These are phyloP conservation scores for Spirogloea muscicola DNA, from an alignment of 139 green algal species.

Conservation along the genomic window DNA sequence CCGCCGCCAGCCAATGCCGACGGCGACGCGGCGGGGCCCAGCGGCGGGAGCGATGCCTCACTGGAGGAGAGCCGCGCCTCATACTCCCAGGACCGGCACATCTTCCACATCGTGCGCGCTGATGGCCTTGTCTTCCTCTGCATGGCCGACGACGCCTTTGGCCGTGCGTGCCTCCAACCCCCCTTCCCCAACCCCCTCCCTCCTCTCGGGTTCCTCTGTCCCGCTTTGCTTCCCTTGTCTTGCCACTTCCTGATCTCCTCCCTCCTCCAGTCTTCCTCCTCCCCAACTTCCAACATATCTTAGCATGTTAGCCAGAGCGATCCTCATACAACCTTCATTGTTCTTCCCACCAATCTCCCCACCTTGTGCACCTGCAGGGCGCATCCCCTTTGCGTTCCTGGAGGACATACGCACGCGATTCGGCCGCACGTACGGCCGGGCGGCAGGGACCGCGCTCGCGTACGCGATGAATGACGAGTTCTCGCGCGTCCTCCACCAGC, in stretches of 20 bases:
- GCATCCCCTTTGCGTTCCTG: constrained; percentile 85
- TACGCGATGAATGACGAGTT: constrained; percentile 87
- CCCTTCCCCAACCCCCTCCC: not conserved
- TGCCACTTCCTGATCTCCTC: not conserved
- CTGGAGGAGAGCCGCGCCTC: constrained; percentile 71
- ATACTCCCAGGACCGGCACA: constrained; percentile 76
- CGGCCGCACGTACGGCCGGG: constrained; percentile 55
- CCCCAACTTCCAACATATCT: not conserved
- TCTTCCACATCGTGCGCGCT: constrained; percentile 79
- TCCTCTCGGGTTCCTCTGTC: not conserved
- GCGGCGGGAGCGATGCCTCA: too few relatives aligned
- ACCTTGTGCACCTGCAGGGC: too few relatives aligned
- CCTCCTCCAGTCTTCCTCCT: too few relatives aligned
- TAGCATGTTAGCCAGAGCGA: not conserved
- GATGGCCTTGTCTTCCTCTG: constrained; percentile 78
- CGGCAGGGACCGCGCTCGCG: constrained; percentile 64
- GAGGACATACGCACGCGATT: constrained; percentile 78
- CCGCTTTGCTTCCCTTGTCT: not conserved
- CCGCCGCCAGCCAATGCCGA: not conserved
- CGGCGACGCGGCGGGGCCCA: too few relatives aligned
- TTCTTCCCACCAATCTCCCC: too few relatives aligned
- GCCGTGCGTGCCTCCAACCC: constrained; percentile 8
- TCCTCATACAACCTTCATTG: too few relatives aligned
- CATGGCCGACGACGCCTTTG: constrained; percentile 79
- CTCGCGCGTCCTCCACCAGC: constrained; percentile 62